Conservation (phyloP, 2,329 filamentous ascomycete genomes). For the Exophiala aquamarina region DNA sequence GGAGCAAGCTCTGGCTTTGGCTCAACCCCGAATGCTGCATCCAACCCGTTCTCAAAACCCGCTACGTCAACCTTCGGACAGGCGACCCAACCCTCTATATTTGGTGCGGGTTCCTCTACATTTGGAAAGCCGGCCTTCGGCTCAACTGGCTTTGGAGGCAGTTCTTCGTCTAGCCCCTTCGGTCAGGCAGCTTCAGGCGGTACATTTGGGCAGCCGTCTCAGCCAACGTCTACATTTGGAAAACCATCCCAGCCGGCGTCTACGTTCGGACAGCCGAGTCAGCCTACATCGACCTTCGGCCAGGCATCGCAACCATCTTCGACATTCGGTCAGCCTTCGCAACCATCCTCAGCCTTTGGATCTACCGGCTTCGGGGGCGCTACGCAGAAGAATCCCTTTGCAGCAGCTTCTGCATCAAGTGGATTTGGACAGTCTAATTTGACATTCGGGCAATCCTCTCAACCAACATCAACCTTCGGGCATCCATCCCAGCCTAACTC, state of each 20-base stretch:
- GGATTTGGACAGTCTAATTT: constrained; percentile 8
- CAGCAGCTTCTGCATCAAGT: neutral
- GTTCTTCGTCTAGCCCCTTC: constrained; percentile 24
- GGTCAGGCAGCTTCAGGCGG: constrained; percentile 17
- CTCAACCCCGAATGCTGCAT: constrained; percentile 7
- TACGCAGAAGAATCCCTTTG: too few species aligned
- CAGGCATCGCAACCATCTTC: constrained; percentile 33
- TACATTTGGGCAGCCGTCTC: constrained; percentile 37
- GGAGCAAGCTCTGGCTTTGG: constrained; percentile 10
- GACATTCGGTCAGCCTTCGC: constrained; percentile 32
- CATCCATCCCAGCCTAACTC: constrained; percentile 13
- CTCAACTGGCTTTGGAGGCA: constrained; percentile 35
- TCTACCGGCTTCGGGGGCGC: too few species aligned
- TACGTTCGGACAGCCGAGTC: constrained; percentile 35
- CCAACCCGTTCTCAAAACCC: constrained; percentile 31
- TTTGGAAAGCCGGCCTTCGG: constrained; percentile 34
- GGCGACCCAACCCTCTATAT: constrained; percentile 29
- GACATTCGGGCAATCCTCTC: constrained; percentile 14
- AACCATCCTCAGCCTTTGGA: constrained; percentile 13
- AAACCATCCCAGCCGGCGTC: constrained; percentile 29
- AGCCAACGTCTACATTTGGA: constrained; percentile 33
- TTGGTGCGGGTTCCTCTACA: constrained; percentile 32
- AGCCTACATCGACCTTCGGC: constrained; percentile 27
- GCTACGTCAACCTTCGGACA: constrained; percentile 40
- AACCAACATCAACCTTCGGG: constrained; percentile 20